phyloP scores from a whole-genome alignment of 192 early-diverging fungal genomes.

The Entrophospora sp. region DNA sequence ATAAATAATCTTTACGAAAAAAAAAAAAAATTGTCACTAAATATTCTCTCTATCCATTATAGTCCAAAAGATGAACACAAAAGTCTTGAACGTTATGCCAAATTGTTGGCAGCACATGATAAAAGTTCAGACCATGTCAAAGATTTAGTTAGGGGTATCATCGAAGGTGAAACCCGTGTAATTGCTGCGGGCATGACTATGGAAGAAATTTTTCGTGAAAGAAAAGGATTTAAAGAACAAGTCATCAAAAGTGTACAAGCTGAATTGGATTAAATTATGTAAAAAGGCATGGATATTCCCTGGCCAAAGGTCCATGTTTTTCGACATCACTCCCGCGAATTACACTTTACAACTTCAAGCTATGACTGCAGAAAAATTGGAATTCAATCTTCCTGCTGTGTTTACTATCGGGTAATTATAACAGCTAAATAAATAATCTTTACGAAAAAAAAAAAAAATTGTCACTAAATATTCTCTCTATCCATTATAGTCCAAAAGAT shows the following conservation, averaged over 20 bases:
- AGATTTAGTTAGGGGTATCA: constrained; percentile 40
- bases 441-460: too few species aligned
- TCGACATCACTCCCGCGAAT: constrained; percentile 36
- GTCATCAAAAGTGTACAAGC: constrained; percentile 38
- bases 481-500: too few species aligned
- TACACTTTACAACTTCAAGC: constrained; percentile 38
- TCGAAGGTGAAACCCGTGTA: constrained; percentile 49
- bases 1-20: too few species aligned
- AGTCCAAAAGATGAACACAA: constrained; percentile 24
- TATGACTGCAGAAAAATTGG: constrained; percentile 42
- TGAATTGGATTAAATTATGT: constrained; percentile 16
- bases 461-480: too few species aligned
- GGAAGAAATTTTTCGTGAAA: constrained; percentile 49
- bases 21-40: too few species aligned
- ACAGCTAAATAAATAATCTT: too few species aligned
- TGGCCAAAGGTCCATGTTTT: neutral
- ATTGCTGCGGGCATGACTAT: constrained; percentile 46
- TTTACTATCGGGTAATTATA: constrained; percentile 47
- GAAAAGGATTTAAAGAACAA: constrained; percentile 43
- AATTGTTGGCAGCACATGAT: constrained; percentile 18
- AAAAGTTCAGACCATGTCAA: constrained; percentile 16
- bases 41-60: too few species aligned
- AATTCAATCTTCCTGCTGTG: constrained; percentile 40
- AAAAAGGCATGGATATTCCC: neutral
- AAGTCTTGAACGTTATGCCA: constrained; percentile 20